Evolutionary conservation across 306 rosid genomes (phyloP), one percentile per base, ranked within the genome.

Genomic region (Begonia masoniana): DNA sequence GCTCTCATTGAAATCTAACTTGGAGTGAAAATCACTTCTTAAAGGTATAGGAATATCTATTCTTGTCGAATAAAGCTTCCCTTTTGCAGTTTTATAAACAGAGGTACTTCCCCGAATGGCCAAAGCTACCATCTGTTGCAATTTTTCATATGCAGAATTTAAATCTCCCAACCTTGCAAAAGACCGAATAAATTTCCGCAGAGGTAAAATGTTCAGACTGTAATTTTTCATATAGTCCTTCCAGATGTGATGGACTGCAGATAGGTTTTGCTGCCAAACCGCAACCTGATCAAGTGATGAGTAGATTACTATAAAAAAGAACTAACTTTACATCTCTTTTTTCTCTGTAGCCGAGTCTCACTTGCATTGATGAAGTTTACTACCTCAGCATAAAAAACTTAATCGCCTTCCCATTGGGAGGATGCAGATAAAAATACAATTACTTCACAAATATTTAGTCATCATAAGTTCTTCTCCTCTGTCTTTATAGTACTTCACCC

Each of bases 11-110:
- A 73, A 49, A 65, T 70, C 64, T 64, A 71, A 62, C 24, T 72
- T 62, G 35, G 60, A 24, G 58, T 60, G 56, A 54, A 68, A 46
- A 61, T 73, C 72, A 24, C 63, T 43, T 16, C 65, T 79, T 68
- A 69, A 67, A 63, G 88, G 97, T 54, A 84, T 55, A 46, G 94
- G 96, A 59, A 84, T 79, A 75, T 79, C 93, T 59, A 82, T 61
- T 77, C 77, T 70, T 61, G 78, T 70, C 59, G 75, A 64, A 71
- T 41, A 49, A 36, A 68, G 50, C 76, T 67, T 77, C 65, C 82
- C 78, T 62, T 65, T 26, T 52, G 57, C 41, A 21, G 62, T 59
- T 61, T 56, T 57, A 62, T 48, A 47, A 62, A 70, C 26, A 54
- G 59, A 63, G 41, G 62, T 59, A 57, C 60, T 69, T 63, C 72